Conservation (phyloP, 83 land plant genomes). For the Picea abies region DNA sequence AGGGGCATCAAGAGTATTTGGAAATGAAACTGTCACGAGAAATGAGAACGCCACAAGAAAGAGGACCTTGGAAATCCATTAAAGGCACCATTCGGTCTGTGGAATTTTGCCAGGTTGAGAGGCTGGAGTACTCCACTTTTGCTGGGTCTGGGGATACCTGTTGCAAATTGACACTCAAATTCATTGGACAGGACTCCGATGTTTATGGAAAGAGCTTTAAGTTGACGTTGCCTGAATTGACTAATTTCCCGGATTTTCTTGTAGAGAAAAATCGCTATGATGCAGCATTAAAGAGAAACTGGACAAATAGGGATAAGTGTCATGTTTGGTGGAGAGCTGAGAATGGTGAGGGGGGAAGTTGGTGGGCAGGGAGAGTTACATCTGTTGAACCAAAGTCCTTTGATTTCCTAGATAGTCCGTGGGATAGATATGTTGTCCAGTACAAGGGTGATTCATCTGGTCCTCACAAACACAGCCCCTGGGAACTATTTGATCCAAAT, state of each 20-base stretch:
- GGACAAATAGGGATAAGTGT: constrained; percentile 84
- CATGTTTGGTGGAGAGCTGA: constrained; percentile 89
- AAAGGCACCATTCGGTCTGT: constrained; percentile 60
- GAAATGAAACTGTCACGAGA: constrained; percentile 21
- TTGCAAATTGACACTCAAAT: constrained; percentile 70
- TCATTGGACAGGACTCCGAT: constrained; percentile 49
- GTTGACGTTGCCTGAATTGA: constrained; percentile 77
- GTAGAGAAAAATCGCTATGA: constrained; percentile 79
- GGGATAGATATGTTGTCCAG: constrained; percentile 68
- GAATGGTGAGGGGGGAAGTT: constrained; percentile 66
- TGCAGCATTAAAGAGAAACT: constrained; percentile 63
- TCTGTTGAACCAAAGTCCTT: constrained; percentile 54
- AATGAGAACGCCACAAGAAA: constrained; percentile 29
- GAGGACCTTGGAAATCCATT: constrained; percentile 68
- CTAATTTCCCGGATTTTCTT: constrained; percentile 76
- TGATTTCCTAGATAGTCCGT: constrained; percentile 86
- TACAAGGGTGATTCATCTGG: constrained; percentile 67
- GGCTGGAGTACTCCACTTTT: constrained; percentile 47
- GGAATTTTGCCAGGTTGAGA: constrained; percentile 73
- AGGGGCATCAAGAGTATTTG: constrained; percentile 93
- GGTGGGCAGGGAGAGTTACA: constrained; percentile 80
- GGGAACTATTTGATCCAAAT: constrained; percentile 81
- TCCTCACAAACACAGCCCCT: constrained; percentile 66
- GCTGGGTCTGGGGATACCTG: constrained; percentile 74
- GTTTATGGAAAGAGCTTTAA: constrained; percentile 51